Base-by-base conservation (phyloP, 768 basidiomycete species). In the Lentinus brumalis region DNA sequence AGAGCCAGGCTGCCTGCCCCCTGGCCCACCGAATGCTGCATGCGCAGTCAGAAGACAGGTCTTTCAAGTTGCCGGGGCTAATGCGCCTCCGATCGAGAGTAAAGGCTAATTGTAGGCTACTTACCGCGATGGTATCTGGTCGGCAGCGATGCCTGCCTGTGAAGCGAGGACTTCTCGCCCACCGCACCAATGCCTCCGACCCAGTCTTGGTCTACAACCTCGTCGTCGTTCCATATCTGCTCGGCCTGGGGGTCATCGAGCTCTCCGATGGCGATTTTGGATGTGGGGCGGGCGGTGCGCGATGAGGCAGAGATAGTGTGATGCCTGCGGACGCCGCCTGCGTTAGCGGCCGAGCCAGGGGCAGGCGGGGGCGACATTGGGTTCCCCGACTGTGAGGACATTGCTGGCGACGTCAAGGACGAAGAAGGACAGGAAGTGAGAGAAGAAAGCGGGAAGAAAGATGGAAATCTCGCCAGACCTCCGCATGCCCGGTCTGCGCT, bases 231-330 rank as follows among this genome's bases (percentile, higher is more conserved):
- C 83, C 85, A 88, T 46, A 75, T 76, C 46, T 81, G 79, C 63
- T 81, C 80, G 50, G 82, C 79, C 69, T 85, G 81, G 10, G 78
- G 74, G 71, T 91, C 89, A 16, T 71, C 70, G 32, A 65, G 56
- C 68, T 91, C 90, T 49, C 84, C 85, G 61, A 89, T 87, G 39
- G 82, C 73, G 31, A 86, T 81, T 70, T 84, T 86, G n/a, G 84
- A 81, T 49, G 74, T 79, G 16, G 83, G 77, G 51, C 90, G 78
- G 39, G 85, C 81, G 1, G 83, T 76, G 66, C 91, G 83, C 53
- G 89, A 89, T 26, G 89, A 80, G 11, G 89, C 84, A 32, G 91
- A 84, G 74, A 93, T 92, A 51, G 91, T 93, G 69, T 93, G 91
- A 72, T 92, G 89, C 35, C 91, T 84, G 67, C 91, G 80, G n/a